phyloP scores from a whole-genome alignment of 371 early-diverging fungal genomes.

The Coemansia sp. region DNA sequence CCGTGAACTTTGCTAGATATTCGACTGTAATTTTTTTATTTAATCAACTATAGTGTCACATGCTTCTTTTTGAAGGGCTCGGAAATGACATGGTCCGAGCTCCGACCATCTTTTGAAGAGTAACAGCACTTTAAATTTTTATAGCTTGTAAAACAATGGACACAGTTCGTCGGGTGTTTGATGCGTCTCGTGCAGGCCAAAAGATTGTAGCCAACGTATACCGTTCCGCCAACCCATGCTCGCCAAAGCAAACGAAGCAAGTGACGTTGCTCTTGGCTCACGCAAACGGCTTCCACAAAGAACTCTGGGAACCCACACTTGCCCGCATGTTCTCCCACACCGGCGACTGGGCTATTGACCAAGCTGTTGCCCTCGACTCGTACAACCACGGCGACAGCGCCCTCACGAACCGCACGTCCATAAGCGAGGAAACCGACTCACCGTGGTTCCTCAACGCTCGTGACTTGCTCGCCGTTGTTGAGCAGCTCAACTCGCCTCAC shows the following conservation, averaged over 20 bases:
- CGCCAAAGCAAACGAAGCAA: not conserved
- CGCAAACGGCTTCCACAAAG: conserved; percentile 54
- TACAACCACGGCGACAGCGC: conserved; percentile 53
- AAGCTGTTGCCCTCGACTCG: conserved; percentile 39
- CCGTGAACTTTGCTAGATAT: conserved; percentile 3
- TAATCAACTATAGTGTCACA: not conserved
- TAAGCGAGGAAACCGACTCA: conserved; percentile 13
- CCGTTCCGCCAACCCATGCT: not conserved
- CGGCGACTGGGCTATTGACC: conserved; percentile 14
- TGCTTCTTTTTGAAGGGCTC: no score
- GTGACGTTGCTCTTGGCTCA: conserved; percentile 44
- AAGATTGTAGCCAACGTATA: conserved; percentile 37
- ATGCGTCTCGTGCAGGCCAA: conserved; percentile 35
- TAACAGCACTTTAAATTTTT: not conserved
- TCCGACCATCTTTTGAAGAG: no score
- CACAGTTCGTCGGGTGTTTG: conserved; percentile 16
- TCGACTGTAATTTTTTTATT: not conserved
- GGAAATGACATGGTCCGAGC: no score
- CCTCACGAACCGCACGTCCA: conserved; percentile 16
- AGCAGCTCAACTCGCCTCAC: conserved; percentile 22
- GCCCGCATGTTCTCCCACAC: conserved; percentile 15
- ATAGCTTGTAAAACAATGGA: conserved; percentile 15
- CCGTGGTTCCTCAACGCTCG: conserved; percentile 42
- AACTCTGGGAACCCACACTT: conserved; percentile 51
- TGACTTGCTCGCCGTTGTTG: conserved; percentile 33